These are phyloP conservation scores for Picea abies DNA, from an alignment of 83 land plant genomes.

Conservation along the genomic window DNA sequence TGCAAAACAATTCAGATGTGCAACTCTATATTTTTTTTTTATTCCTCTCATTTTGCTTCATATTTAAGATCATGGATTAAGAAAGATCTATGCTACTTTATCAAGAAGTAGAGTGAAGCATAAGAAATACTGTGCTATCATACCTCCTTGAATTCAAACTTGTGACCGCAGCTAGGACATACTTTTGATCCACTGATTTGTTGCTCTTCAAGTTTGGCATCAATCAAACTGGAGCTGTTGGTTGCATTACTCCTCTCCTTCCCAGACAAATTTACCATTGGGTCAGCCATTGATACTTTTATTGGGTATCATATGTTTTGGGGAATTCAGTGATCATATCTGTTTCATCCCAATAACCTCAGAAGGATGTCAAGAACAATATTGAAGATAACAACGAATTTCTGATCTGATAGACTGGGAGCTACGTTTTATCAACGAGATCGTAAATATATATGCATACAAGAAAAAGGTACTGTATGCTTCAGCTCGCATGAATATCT, in stretches of 20 bases:
- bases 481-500: neutral
- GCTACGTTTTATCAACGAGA: neutral
- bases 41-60: neutral
- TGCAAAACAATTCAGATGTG: neutral
- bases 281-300: neutral
- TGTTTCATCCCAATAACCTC: neutral
- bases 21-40: neutral
- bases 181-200: slow-evolving; percentile 54
- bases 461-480: neutral
- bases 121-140: neutral
- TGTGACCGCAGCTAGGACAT: slow-evolving; percentile 73
- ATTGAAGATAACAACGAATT: neutral
- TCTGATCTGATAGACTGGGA: neutral
- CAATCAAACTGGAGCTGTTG: slow-evolving; percentile 49
- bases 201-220: slow-evolving; percentile 65
- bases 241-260: slow-evolving; percentile 9
- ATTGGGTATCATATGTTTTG: slow-evolving; percentile 3
- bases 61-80: too few species aligned
- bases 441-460: neutral
- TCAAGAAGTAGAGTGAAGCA: neutral
- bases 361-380: neutral
- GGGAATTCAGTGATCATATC: neutral
- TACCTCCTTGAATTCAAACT: slow-evolving; percentile 63
- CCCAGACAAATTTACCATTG: neutral
- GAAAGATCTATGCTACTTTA: too few species aligned